Base-by-base conservation (phyloP, 495 filamentous ascomycete genomes). In the Evansstolkia leycettana region DNA sequence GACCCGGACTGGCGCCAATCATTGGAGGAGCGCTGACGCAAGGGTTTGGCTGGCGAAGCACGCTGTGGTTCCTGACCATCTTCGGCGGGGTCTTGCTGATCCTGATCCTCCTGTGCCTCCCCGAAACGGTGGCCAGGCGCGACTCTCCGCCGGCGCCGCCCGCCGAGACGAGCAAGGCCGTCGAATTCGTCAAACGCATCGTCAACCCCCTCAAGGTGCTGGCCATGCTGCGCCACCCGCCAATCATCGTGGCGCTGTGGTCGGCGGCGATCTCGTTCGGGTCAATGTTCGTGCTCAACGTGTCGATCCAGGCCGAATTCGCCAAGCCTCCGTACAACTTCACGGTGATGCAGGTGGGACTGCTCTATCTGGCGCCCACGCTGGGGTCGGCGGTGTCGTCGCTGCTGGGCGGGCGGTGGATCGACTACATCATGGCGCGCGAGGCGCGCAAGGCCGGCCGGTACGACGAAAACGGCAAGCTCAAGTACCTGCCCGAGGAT, bases 51-150 rank as follows among this genome's bases (percentile, higher is more conserved):
- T 46, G 43, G 43, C 39, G 43, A 1, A 18, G 26, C 12, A 42
- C 34, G 10, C 39, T 31, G 7, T 46, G 29, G 12, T 38, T 46
- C 10, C 24, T 42, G 39, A 34, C 30, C 4, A 42, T 42, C 17
- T 44, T 35, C 24, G 32, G 37, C 5, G 9, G 25, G 2, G 7
- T 31, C 7, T 31, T 33, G 5, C 12, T 34, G 11, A 23, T 41
- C 9, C 29, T 42, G 1, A 37, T 33, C 0, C 5, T 45, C 15
- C 32, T 48, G 24, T 46, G 41, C 13, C 38, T 51, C 1, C 52
- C 44, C 8, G 51, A 54, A 16, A 54, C 51, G 0, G 43, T 38
- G 19, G 19, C 13, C 2, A 8, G 6, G 28, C n/a, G n/a, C n/a
- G n/a, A n/a, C n/a, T n/a, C n/a, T n/a, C 7, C 7, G 28, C 6